A percentile compares a stretch with the other conserved stretches of the same genome.
Conservation (phyloP, 2,329 filamentous ascomycete genomes). For the Balansia obtecta region DNA sequence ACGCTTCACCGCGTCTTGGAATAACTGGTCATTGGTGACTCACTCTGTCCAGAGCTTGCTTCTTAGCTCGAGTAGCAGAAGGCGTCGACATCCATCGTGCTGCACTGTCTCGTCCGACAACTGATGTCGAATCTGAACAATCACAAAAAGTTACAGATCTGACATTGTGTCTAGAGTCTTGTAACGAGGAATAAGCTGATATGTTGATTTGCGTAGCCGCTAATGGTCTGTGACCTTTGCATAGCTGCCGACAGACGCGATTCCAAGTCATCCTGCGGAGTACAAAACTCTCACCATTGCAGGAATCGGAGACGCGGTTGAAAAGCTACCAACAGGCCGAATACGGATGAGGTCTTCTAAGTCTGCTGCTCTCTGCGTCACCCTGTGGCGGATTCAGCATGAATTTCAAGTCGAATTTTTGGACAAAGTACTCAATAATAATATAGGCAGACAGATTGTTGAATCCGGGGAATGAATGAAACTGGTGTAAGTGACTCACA, state of each 20-base stretch:
- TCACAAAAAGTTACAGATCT: neutral
- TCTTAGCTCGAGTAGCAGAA: constrained; percentile 18
- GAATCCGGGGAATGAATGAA: neutral
- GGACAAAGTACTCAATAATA: neutral
- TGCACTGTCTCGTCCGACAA: neutral
- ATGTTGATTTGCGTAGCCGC: constrained; percentile 1
- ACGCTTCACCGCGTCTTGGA: neutral
- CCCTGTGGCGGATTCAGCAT: neutral
- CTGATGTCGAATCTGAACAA: neutral
- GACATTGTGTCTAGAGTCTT: constrained; percentile 3
- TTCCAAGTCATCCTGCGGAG: constrained; percentile 26
- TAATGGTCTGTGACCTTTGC: constrained; percentile 12
- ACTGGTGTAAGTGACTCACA: constrained; percentile 7
- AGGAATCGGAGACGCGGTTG: neutral
- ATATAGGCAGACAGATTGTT: neutral
- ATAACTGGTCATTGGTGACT: constrained; percentile 1
- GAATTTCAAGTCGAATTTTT: neutral
- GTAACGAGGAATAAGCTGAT: neutral
- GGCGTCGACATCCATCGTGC: constrained; percentile 18
- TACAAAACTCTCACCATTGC: constrained; percentile 7
- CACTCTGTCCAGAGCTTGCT: constrained; percentile 21
- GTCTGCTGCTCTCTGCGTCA: neutral
- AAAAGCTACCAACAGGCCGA: neutral
- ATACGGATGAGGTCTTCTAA: neutral
- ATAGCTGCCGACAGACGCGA: constrained; percentile 27